These are phyloP conservation scores for Pyrenula massariospora DNA, from an alignment of 495 filamentous ascomycete genomes.

Conservation along the genomic window DNA sequence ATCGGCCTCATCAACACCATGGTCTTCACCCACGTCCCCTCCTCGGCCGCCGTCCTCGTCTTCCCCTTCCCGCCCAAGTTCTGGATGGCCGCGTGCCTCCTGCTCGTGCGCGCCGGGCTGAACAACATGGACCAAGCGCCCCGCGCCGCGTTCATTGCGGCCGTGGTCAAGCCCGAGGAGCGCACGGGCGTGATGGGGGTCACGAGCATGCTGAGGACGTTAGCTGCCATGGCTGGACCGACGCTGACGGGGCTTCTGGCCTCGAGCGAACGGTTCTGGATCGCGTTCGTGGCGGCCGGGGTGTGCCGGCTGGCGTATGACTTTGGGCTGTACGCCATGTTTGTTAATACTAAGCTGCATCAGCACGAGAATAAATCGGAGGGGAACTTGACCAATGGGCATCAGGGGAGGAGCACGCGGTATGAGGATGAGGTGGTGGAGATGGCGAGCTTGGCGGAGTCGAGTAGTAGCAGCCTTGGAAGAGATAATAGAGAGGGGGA, in stretches of 20 bases:
- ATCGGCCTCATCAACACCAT: slow-evolving; percentile 38
- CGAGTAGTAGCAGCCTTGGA: not conserved
- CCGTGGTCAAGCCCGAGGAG: slow-evolving; percentile 57
- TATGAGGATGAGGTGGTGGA: not conserved
- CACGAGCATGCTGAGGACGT: slow-evolving; percentile 56
- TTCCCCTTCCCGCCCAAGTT: slow-evolving; percentile 46
- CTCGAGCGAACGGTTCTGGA: slow-evolving; percentile 48
- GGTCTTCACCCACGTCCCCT: slow-evolving; percentile 78
- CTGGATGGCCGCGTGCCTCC: slow-evolving; percentile 45
- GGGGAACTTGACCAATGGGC: not conserved
- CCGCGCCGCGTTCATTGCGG: slow-evolving; percentile 66
- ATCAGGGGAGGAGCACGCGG: not conserved
- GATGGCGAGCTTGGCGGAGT: slow-evolving; percentile 8
- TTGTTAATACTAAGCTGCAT: not conserved
- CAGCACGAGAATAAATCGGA: not conserved
- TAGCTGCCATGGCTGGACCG: slow-evolving; percentile 51
- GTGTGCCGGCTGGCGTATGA: slow-evolving; percentile 61
- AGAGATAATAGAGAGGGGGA: not conserved
- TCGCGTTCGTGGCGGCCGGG: slow-evolving; percentile 62
- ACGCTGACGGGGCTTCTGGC: slow-evolving; percentile 60
- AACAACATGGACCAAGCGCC: slow-evolving; percentile 79
- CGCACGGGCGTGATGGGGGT: slow-evolving; percentile 70
- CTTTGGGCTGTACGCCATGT: slow-evolving; percentile 42
- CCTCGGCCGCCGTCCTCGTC: not conserved
- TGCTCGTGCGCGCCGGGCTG: slow-evolving; percentile 57